phyloP scores from a whole-genome alignment of 2,329 filamentous ascomycete genomes.

The Chrysosphaeria jannelii region DNA sequence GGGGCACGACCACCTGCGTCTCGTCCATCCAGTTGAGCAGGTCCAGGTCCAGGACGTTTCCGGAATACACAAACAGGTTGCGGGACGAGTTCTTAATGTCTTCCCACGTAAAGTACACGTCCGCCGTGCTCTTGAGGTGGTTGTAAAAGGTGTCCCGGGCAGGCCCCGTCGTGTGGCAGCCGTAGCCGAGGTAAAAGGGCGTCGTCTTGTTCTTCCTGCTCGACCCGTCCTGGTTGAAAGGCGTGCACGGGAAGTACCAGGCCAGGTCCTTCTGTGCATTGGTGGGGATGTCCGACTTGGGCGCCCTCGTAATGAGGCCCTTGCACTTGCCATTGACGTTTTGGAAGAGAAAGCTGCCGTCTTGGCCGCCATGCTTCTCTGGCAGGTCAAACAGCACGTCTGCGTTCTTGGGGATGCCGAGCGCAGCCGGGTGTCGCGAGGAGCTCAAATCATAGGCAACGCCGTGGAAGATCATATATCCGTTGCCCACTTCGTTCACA shows the following conservation, averaged over 20 bases:
- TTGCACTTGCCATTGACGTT: conserved; percentile 97
- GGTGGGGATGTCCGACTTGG: conserved; percentile 49
- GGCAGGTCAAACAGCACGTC: conserved; percentile 76
- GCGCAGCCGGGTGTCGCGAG: conserved; percentile 52
- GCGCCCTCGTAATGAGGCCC: conserved; percentile 44
- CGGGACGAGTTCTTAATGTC: conserved; percentile 70
- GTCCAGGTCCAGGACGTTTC: conserved; percentile 70
- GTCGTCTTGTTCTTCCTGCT: conserved; percentile 38
- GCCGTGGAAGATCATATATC: conserved; percentile 93
- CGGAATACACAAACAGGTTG: conserved; percentile 83
- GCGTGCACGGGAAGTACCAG: conserved; percentile 89
- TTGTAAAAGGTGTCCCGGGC: conserved; percentile 50
- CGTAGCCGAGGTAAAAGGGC: conserved; percentile 56
- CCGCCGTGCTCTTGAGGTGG: conserved; percentile 33
- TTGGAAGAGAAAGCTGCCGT: conserved; percentile 92
- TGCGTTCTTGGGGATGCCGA: conserved; percentile 38
- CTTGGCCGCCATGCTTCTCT: conserved; percentile 55
- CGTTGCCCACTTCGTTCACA: conserved; percentile 49
- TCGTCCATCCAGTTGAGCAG: conserved; percentile 75
- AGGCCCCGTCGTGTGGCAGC: conserved; percentile 49
- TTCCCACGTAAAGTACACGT: conserved; percentile 90
- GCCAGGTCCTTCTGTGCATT: conserved; percentile 43
- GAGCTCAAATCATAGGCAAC: conserved; percentile 54
- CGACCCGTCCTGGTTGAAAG: conserved; percentile 85
- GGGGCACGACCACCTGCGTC: conserved; percentile 43